Percentiles rank a stretch among this genome's conserved stretches.
phyloP scores from a whole-genome alignment of 2,329 filamentous ascomycete genomes.

The Oidium heveae region DNA sequence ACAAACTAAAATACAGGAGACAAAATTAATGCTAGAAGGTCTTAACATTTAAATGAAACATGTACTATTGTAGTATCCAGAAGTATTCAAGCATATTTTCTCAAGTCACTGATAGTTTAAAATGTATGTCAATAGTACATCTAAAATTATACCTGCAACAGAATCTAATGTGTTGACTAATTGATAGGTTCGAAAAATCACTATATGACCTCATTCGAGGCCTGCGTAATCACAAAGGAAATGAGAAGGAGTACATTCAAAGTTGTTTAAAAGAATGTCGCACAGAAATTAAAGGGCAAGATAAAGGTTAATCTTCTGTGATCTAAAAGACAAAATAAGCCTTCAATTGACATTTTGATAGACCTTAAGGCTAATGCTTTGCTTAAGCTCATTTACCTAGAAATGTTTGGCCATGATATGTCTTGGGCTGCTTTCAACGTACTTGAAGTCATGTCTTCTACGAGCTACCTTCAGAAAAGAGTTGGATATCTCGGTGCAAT shows the following conservation, averaged over 20 bases:
- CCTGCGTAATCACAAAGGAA: slow-evolving; percentile 82
- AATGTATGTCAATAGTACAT: too few species aligned
- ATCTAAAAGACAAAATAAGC: neutral
- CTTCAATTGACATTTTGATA: slow-evolving; percentile 14
- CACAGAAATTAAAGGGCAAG: slow-evolving; percentile 69
- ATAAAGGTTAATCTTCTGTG: slow-evolving; percentile 45
- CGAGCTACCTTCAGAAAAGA: slow-evolving; percentile 84
- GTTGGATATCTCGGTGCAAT: slow-evolving; percentile 88
- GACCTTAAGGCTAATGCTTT: slow-evolving; percentile 92
- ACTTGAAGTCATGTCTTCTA: slow-evolving; percentile 92
- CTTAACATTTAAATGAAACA: too few species aligned
- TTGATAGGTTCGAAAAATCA: slow-evolving; percentile 84
- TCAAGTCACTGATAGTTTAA: too few species aligned
- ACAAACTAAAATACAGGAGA: too few species aligned
- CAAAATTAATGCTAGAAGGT: too few species aligned
- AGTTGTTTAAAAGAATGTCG: slow-evolving; percentile 88
- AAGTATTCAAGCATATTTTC: too few species aligned
- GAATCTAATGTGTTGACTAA: slow-evolving; percentile 1
- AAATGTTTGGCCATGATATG: slow-evolving; percentile 99
- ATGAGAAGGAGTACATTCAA: slow-evolving; percentile 86
- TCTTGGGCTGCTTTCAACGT: slow-evolving; percentile 98
- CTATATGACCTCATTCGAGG: slow-evolving; percentile 96
- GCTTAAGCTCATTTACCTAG: slow-evolving; percentile 86
- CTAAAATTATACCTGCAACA: neutral
- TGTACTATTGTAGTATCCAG: too few species aligned